A percentile compares a stretch with the other conserved stretches of the same genome.
Conservation (phyloP, 208 protist genomes). For the Crithidia expoeki region DNA sequence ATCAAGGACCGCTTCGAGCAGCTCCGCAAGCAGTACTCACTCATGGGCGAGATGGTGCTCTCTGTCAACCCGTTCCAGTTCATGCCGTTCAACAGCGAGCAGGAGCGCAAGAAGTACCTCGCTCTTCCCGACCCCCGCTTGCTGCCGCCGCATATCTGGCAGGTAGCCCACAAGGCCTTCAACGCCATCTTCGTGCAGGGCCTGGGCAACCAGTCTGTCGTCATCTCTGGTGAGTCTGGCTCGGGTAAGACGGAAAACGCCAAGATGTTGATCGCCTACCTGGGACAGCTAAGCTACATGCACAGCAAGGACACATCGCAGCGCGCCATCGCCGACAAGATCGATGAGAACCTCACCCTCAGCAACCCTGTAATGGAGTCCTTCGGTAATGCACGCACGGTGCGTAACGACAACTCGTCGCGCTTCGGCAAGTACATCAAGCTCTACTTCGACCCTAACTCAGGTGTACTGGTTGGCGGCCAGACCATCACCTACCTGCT, state of each 20-base stretch:
- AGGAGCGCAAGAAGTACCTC: conserved; percentile 81
- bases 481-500: conserved; percentile 92
- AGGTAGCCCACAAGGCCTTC: conserved; percentile 88
- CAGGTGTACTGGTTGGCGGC: conserved; percentile 88
- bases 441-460: conserved; percentile 89
- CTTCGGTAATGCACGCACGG: conserved; percentile 94
- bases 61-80: conserved; percentile 93
- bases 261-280: conserved; percentile 89
- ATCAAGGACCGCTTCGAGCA: conserved; percentile 89
- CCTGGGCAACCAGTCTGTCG: conserved; percentile 87
- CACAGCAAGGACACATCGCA: conserved; percentile 74
- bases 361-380: conserved; percentile 94
- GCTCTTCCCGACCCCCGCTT: conserved; percentile 49
- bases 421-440: conserved; percentile 97
- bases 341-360: conserved; percentile 78
- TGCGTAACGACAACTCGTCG: conserved; percentile 94
- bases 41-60: conserved; percentile 94
- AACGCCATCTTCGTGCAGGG: conserved; percentile 75
- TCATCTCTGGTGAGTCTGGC: conserved; percentile 96
- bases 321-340: conserved; percentile 65
- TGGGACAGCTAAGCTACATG: conserved; percentile 82
- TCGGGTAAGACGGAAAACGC: conserved; percentile 96
- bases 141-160: conserved; percentile 91
- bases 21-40: conserved; percentile 83
- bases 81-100: conserved; percentile 82